Evolutionary conservation across 1,139 yeast species (phyloP).

Genomic region (Nadsonia commutata): DNA sequence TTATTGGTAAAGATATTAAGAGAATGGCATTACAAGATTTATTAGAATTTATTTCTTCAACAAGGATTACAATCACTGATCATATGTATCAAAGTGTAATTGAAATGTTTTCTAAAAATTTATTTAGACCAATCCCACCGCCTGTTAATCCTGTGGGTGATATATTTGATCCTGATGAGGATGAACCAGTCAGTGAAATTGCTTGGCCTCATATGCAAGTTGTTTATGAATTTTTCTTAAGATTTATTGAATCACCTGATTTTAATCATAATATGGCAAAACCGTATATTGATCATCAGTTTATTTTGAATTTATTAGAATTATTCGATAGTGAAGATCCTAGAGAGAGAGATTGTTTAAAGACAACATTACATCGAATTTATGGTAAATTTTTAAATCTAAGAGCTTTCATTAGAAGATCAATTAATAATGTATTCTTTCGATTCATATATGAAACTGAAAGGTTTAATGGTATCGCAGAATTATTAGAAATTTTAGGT

Average conservation of each 20-base stretch:
- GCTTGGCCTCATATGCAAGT: slow-evolving; percentile 99
- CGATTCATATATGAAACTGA: slow-evolving; percentile 93
- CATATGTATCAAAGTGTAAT: slow-evolving; percentile 84
- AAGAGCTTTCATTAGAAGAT: slow-evolving; percentile 81
- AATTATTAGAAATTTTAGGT: slow-evolving; percentile 84
- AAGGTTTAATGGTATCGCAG: slow-evolving; percentile 92
- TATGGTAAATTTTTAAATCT: slow-evolving; percentile 88
- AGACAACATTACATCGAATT: slow-evolving; percentile 87
- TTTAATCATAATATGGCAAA: slow-evolving; percentile 89
- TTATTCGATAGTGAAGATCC: slow-evolving; percentile 94
- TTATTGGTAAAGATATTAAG: slow-evolving; percentile 85
- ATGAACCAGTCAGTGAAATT: slow-evolving; percentile 89
- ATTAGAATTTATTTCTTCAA: slow-evolving; percentile 71
- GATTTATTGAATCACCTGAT: slow-evolving; percentile 90
- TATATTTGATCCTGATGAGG: slow-evolving; percentile 94
- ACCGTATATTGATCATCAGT: slow-evolving; percentile 83
- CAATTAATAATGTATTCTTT: slow-evolving; percentile 81
- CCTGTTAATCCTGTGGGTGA: slow-evolving; percentile 97
- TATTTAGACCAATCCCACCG: slow-evolving; percentile 94
- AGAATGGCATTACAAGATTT: slow-evolving; percentile 76
- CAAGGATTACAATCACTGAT: slow-evolving; percentile 68
- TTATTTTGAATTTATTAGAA: slow-evolving; percentile 66
- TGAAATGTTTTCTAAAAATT: slow-evolving; percentile 73
- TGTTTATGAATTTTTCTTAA: slow-evolving; percentile 81
- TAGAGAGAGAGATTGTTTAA: slow-evolving; percentile 85